phyloP scores from a whole-genome alignment of 1,139 yeast species.

The Eremothecium coryli region DNA sequence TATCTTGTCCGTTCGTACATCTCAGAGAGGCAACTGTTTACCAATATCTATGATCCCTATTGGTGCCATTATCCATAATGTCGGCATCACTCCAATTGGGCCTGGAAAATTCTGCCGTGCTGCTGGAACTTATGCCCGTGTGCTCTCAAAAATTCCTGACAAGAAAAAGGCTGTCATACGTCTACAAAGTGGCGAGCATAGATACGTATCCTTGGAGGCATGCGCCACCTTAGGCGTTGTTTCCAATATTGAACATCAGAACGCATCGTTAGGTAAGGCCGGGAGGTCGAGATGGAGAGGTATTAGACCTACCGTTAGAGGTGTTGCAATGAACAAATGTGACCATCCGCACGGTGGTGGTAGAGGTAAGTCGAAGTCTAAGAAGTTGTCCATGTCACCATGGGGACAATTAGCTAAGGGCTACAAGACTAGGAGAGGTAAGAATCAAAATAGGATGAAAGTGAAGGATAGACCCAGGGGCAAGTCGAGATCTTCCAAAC shows the following conservation, averaged over 20 bases:
- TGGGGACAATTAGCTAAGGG: slow-evolving; percentile 94
- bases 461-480: slow-evolving; percentile 79
- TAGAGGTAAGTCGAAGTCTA: slow-evolving; percentile 97
- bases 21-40: slow-evolving; percentile 90
- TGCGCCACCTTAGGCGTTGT: slow-evolving; percentile 94
- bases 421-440: slow-evolving; percentile 89
- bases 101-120: slow-evolving; percentile 86
- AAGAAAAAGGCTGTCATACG: slow-evolving; percentile 66
- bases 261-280: slow-evolving; percentile 88
- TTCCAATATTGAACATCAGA: slow-evolving; percentile 91
- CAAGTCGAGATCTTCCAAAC: slow-evolving; percentile 21
- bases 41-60: slow-evolving; percentile 88
- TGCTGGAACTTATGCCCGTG: slow-evolving; percentile 91
- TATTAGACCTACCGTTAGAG: slow-evolving; percentile 91
- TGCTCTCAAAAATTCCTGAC: slow-evolving; percentile 70
- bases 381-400: slow-evolving; percentile 86
- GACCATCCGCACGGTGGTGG: slow-evolving; percentile 99
- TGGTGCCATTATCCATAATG: slow-evolving; percentile 82
- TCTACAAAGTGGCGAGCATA: slow-evolving; percentile 86
- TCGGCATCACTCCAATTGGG: slow-evolving; percentile 70
- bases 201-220: slow-evolving; percentile 76
- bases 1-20: slow-evolving; percentile 73
- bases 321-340: slow-evolving; percentile 95
- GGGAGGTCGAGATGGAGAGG: slow-evolving; percentile 93
- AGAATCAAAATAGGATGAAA: slow-evolving; percentile 70